Conservation (phyloP, 208 protist genomes). For the Trypanosoma vivax region DNA sequence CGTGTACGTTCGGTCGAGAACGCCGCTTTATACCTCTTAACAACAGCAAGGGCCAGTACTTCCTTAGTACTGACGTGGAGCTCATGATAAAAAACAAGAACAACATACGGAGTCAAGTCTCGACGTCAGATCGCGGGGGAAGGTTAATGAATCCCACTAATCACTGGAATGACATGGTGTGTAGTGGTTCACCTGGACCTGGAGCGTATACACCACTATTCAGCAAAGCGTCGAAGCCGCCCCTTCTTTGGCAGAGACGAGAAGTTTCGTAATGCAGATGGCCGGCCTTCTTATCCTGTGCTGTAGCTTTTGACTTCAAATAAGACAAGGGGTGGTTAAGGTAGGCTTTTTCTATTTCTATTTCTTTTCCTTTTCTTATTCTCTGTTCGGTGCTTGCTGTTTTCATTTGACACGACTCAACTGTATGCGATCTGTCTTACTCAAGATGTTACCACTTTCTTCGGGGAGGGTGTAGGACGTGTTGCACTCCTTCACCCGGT, state of each 20-base stretch:
- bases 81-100: slow-evolving; percentile 30
- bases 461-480: no score
- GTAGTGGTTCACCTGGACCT: slow-evolving; percentile 43
- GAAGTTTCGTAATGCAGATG: not conserved
- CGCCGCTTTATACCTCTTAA: slow-evolving; percentile 53
- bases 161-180: slow-evolving; percentile 17
- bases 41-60: slow-evolving; percentile 41
- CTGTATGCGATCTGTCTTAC: no score
- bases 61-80: slow-evolving; percentile 38
- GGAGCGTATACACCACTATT: slow-evolving; percentile 77
- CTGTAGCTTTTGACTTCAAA: no score
- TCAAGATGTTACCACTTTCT: no score
- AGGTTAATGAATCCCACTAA: slow-evolving; percentile 19
- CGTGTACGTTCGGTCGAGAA: slow-evolving; percentile 63
- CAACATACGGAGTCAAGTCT: not conserved
- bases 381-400: not conserved
- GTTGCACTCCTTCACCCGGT: no score
- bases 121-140: slow-evolving; percentile 9
- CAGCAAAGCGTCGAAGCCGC: slow-evolving; percentile 51
- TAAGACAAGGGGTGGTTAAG: not conserved
- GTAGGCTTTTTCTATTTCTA: not conserved
- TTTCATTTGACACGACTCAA: slow-evolving; percentile 14
- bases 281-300: no score
- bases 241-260: slow-evolving; percentile 19
- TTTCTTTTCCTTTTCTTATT: slow-evolving; percentile 2